These are phyloP conservation scores for Penicillium paneum DNA, from an alignment of 2,329 filamentous ascomycete species.

Conservation along the genomic window DNA sequence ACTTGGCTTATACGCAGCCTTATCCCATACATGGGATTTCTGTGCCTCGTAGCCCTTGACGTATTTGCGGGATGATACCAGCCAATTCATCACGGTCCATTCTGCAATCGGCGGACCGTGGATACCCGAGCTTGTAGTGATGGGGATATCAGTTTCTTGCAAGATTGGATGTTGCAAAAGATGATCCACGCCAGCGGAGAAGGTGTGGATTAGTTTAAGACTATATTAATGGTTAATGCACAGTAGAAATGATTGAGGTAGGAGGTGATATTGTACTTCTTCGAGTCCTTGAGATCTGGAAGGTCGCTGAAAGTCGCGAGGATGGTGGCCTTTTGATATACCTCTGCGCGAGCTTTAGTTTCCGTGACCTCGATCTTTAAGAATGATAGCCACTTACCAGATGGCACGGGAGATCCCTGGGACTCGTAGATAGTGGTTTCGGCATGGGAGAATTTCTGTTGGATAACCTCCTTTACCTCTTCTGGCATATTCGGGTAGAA, in stretches of 20 bases:
- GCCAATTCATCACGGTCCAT: conserved; percentile 63
- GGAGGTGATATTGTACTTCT: conserved; percentile 26
- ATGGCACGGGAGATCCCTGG: conserved; percentile 17
- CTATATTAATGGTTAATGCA: conserved; percentile 18
- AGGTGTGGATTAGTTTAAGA: conserved; percentile 54
- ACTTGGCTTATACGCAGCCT: conserved; percentile 19
- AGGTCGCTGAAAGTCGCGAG: conserved; percentile 27
- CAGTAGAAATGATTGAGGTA: no score
- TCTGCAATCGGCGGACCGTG: conserved; percentile 65
- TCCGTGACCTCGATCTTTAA: not conserved
- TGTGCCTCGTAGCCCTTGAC: conserved; percentile 56
- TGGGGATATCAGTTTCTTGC: conserved; percentile 50
- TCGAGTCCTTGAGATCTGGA: conserved; percentile 27
- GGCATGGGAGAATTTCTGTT: conserved; percentile 22
- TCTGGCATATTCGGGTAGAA: conserved; percentile 18
- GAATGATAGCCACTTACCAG: conserved; percentile 15
- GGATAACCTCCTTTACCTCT: conserved; percentile 15
- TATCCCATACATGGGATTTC: conserved; percentile 53
- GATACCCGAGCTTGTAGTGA: conserved; percentile 56
- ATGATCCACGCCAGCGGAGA: conserved; percentile 58
- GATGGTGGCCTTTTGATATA: conserved; percentile 24
- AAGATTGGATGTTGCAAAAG: conserved; percentile 53
- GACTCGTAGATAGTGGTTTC: conserved; percentile 19
- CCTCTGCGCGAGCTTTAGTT: conserved; percentile 14
- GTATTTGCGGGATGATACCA: conserved; percentile 57